A percentile compares a stretch with the other conserved stretches of the same genome.
Conservation (phyloP, 495 filamentous ascomycete species). For the Alectoria sarmentosa region DNA sequence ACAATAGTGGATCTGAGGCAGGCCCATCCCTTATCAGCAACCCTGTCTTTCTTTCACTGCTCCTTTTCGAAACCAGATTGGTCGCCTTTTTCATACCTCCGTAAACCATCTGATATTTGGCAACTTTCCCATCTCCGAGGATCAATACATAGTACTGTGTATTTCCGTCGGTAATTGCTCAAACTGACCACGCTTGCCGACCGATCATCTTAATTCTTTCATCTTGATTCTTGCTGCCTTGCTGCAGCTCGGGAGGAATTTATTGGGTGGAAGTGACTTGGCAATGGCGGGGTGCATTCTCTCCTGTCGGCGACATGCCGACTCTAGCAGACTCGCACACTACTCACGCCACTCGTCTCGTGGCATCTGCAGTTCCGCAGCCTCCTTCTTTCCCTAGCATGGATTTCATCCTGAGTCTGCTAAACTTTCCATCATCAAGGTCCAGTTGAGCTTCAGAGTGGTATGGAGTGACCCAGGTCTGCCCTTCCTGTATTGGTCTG, state of each 20-base stretch:
- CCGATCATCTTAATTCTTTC: too few species aligned
- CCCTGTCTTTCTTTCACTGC: background rate
- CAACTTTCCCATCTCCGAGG: slow-evolving; percentile 15
- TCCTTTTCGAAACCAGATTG: background rate
- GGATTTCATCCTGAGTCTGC: too few species aligned
- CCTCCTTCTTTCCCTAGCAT: too few species aligned
- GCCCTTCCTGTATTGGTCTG: too few species aligned
- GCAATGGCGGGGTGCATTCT: background rate
- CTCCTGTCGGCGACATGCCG: background rate
- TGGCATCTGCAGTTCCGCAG: background rate
- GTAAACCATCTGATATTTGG: background rate
- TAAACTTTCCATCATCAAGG: too few species aligned
- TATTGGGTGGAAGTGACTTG: background rate
- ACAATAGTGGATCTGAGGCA: slow-evolving; percentile 1
- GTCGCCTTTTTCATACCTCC: background rate
- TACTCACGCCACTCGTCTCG: background rate
- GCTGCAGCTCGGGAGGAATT: background rate
- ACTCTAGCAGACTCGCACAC: background rate
- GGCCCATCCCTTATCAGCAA: slow-evolving; percentile 15
- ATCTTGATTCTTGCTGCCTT: background rate
- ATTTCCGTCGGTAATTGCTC: too few species aligned
- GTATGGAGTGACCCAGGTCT: too few species aligned
- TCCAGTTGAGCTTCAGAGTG: too few species aligned
- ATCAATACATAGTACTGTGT: too few species aligned
- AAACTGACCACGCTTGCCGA: too few species aligned